phyloP scores from a whole-genome alignment of 1,139 yeast species.

The Kodamaea fungicola region DNA sequence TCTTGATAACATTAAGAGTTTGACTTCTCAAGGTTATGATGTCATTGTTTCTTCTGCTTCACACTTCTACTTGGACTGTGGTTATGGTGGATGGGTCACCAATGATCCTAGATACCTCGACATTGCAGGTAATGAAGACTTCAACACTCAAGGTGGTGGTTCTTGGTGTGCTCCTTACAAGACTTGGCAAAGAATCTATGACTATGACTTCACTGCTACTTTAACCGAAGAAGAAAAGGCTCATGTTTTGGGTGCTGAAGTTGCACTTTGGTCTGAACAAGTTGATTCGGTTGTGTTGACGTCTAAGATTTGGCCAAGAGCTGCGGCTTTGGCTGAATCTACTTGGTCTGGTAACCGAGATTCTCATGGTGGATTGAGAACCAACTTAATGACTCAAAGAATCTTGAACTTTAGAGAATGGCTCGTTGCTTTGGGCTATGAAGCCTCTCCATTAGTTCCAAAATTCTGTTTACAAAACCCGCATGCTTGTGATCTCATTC shows the following conservation, averaged over 20 bases:
- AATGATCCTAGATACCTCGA: conserved; percentile 38
- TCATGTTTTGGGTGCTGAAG: conserved; percentile 45
- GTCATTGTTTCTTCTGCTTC: conserved; percentile 39
- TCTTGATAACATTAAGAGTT: conserved; percentile 22
- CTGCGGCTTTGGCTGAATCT: conserved; percentile 47
- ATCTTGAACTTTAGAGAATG: conserved; percentile 44
- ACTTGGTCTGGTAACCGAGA: conserved; percentile 46
- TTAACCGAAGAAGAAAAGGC: conserved; percentile 30
- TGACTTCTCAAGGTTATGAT: conserved; percentile 39
- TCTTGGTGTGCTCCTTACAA: conserved; percentile 53
- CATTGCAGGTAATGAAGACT: conserved; percentile 19
- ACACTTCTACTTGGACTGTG: conserved; percentile 46
- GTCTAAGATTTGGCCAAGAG: conserved; percentile 46
- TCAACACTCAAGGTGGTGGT: conserved; percentile 35
- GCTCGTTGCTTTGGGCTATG: conserved; percentile 35
- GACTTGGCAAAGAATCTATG: conserved; percentile 47
- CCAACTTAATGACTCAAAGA: conserved; percentile 34
- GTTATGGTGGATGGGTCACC: conserved; percentile 41
- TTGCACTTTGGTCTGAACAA: conserved; percentile 46
- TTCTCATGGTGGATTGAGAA: conserved; percentile 26
- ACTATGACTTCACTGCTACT: conserved; percentile 32
- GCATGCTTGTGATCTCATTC: conserved; percentile 35
- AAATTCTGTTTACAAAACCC: conserved; percentile 39
- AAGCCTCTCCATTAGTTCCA: conserved; percentile 41
- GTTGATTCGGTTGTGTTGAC: conserved; percentile 36